Evolutionary conservation across 129 eudicot species (phyloP), one percentile per base, ranked within the genome.

Genomic region (Scalesia atractyloides): DNA sequence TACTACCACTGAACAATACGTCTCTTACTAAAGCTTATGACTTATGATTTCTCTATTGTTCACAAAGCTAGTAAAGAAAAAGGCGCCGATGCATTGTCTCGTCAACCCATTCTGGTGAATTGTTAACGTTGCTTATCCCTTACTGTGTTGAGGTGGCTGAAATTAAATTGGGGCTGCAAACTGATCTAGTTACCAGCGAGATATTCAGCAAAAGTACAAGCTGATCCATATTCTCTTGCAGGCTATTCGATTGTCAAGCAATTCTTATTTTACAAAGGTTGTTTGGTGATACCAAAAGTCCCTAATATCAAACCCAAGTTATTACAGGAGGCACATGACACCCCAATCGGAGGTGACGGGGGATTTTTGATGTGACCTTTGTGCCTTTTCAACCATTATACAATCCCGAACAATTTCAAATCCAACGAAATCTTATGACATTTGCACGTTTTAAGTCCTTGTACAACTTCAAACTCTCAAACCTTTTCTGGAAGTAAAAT

Each of bases 21-120:
- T 5, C 68, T 63, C n/a, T 1, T 47, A 47, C 52, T 47, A 10
- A 47, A 47, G n/a, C n/a, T 47, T 11, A 47, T 47, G 52, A 14
- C 68, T 4, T 64, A 36, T 64, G 50, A 16, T 64, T 64, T 64
- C 14, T n/a, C 48, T 5, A 64, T 16, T 7, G 9, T 36, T 24
- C 47, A 64, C 49, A n/a, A 16, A n/a, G 64, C 51, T 33, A 36
- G 74, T n/a, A 69, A 51, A 52, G 64, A 52, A n/a, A 69, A 52
- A 2, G 73, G 61, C 0, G 63, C 47, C 33, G 64, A 52, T 18
- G 46, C 64, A 15, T 48, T 69, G 5, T 51, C 50, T 6, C 64
- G 47, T 4, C 49, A n/a, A 16, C 74, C 13, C 51, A 69, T 20
- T 37, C 33, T 5, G 20, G 46, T 18, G 17, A 69, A 2, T n/a